These are phyloP conservation scores for Fraxinus dipetala DNA, from an alignment of 305 asterid species.

Conservation along the genomic window DNA sequence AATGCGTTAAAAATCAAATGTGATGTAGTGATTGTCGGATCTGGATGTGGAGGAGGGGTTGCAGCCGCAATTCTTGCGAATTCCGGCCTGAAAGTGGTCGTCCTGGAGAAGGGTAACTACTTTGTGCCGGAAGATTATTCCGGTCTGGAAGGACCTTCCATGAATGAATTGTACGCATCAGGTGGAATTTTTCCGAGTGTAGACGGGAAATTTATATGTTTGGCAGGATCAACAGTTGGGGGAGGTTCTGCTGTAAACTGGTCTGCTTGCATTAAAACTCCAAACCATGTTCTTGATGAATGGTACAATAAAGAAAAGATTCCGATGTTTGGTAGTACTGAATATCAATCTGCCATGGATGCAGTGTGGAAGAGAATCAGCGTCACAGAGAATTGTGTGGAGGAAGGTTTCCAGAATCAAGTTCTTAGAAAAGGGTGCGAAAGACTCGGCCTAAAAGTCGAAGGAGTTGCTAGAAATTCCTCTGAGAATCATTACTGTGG, in stretches of 20 bases:
- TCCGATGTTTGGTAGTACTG: slow-evolving; percentile 45
- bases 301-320: slow-evolving; percentile 58
- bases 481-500: slow-evolving; percentile 80
- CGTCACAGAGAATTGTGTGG: slow-evolving; percentile 48
- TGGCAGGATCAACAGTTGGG: slow-evolving; percentile 78
- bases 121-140: slow-evolving; percentile 72
- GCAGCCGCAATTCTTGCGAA: slow-evolving; percentile 79
- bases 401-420: slow-evolving; percentile 75
- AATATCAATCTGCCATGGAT: slow-evolving; percentile 77
- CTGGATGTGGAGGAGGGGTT: slow-evolving; percentile 92
- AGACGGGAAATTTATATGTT: slow-evolving; percentile 62
- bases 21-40: slow-evolving; percentile 86
- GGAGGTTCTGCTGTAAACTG: slow-evolving; percentile 92
- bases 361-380: slow-evolving; percentile 65
- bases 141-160: slow-evolving; percentile 75
- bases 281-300: slow-evolving; percentile 60
- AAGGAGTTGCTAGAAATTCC: slow-evolving; percentile 54
- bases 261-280: slow-evolving; percentile 83
- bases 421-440: slow-evolving; percentile 62
- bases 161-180: slow-evolving; percentile 56
- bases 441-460: slow-evolving; percentile 62
- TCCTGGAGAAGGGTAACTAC: slow-evolving; percentile 83
- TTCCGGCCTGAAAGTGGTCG: slow-evolving; percentile 70
- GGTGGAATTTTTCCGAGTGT: slow-evolving; percentile 63
- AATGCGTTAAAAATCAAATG: slow-evolving; percentile 44